These are phyloP conservation scores for Fulvia fulva DNA, from an alignment of 2,329 filamentous ascomycete species.

Conservation along the genomic window DNA sequence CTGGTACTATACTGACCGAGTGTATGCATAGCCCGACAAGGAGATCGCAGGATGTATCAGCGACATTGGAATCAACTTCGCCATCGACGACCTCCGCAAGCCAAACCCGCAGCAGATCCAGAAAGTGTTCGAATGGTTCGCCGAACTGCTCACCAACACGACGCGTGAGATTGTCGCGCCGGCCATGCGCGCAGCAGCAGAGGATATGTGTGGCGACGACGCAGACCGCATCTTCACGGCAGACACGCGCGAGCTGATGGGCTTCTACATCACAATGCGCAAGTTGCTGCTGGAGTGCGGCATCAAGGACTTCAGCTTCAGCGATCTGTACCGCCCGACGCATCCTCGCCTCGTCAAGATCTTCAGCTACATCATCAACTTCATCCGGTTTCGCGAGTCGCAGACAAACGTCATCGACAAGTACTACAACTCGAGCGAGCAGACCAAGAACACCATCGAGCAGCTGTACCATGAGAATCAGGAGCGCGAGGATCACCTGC, in stretches of 20 bases:
- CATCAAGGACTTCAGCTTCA: conserved; percentile 89
- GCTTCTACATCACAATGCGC: conserved; percentile 82
- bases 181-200: conserved; percentile 86
- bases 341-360: conserved; percentile 89
- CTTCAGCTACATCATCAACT: conserved; percentile 97
- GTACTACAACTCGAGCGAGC: conserved; percentile 87
- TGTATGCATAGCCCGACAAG: conserved; percentile 50
- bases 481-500: conserved; percentile 73
- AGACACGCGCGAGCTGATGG: conserved; percentile 92
- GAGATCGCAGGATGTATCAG: conserved; percentile 97
- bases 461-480: conserved; percentile 80
- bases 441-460: conserved; percentile 83
- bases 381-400: conserved; percentile 91
- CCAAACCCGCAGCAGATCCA: conserved; percentile 93
- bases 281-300: conserved; percentile 79
- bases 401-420: conserved; percentile 87
- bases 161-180: conserved; percentile 92
- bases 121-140: conserved; percentile 97
- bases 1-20: background rate
- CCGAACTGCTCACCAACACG: conserved; percentile 86
- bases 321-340: conserved; percentile 85
- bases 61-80: conserved; percentile 90
- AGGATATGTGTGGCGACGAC: conserved; percentile 80
- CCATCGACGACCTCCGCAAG: conserved; percentile 80
- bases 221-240: conserved; percentile 72